phyloP scores from a whole-genome alignment of 2,329 filamentous ascomycete species.

The Ophiognomonia clavigignenti-juglandacearum region DNA sequence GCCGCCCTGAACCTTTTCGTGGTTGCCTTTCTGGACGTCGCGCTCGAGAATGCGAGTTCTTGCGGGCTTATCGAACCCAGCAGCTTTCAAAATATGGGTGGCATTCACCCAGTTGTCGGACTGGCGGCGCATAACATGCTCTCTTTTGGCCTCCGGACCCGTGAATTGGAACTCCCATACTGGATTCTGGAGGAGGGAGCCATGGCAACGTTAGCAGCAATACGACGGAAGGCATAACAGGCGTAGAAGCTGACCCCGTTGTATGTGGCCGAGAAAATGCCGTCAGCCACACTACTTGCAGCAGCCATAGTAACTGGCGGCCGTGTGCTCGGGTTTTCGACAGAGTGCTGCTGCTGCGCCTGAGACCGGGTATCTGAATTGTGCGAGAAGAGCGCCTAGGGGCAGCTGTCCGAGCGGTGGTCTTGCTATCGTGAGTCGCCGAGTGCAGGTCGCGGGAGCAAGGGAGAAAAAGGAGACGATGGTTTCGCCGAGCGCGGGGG shows the following conservation, averaged over 20 bases:
- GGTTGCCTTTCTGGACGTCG: slow-evolving; percentile 92
- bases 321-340: too few species aligned
- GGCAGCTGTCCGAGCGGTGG: too few species aligned
- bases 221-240: too few species aligned
- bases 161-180: slow-evolving; percentile 86
- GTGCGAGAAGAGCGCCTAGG: too few species aligned
- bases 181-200: slow-evolving; percentile 61
- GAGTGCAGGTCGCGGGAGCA: too few species aligned
- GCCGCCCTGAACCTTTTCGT: slow-evolving; percentile 97
- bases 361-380: too few species aligned
- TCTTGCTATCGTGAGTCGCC: too few species aligned
- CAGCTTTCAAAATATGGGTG: slow-evolving; percentile 96
- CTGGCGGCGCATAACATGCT: slow-evolving; percentile 93
- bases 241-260: slow-evolving; percentile 51
- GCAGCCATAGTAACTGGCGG: slow-evolving; percentile 49
- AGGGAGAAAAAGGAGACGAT: too few species aligned
- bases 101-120: slow-evolving; percentile 98
- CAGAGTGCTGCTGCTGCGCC: too few species aligned
- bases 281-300: slow-evolving; percentile 29
- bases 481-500: too few species aligned
- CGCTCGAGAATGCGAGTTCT: slow-evolving; percentile 91
- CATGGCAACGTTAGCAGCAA: neutral
- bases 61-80: slow-evolving; percentile 94
- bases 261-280: slow-evolving; percentile 65
- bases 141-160: slow-evolving; percentile 61